A percentile compares a stretch with the other conserved stretches of the same genome.
Conservation (phyloP, 805 yeast genomes). For the Candida namnaoensis region DNA sequence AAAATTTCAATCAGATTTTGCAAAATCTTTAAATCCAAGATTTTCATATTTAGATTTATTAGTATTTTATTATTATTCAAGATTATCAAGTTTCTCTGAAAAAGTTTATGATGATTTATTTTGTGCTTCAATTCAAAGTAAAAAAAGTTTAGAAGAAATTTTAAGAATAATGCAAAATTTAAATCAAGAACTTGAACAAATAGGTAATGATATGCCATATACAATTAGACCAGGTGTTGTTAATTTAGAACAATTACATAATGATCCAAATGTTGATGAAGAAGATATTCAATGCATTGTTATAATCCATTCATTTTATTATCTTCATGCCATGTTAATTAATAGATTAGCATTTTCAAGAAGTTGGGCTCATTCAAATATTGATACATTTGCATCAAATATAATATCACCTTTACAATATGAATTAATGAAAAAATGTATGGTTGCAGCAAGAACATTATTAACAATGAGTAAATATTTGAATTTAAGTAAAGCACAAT, state of each 20-base stretch:
- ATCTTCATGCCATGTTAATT: constrained; percentile 10
- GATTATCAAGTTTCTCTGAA: constrained; percentile 7
- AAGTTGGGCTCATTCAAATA: constrained; percentile 15
- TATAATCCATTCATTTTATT: constrained; percentile 12
- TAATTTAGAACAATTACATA: background rate
- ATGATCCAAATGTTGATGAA: background rate
- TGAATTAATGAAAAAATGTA: constrained; percentile 9
- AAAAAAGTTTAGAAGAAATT: constrained; percentile 8
- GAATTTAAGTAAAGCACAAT: constrained; percentile 3
- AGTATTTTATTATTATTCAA: constrained; percentile 2
- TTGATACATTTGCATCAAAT: background rate
- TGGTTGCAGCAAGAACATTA: constrained; percentile 11
- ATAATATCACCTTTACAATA: constrained; percentile 4
- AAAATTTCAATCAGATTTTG: background rate
- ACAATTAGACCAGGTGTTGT: constrained; percentile 7
- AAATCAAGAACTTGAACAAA: constrained; percentile 7
- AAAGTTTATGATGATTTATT: constrained; percentile 10
- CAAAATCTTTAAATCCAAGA: background rate
- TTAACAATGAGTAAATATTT: constrained; percentile 4
- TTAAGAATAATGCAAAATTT: constrained; percentile 9
- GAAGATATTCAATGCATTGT: constrained; percentile 3
- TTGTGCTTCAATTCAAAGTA: constrained; percentile 10
- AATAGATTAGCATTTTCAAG: constrained; percentile 19
- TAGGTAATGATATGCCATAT: constrained; percentile 5
- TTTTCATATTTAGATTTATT: background rate